These are phyloP conservation scores for Coccomyxa subellipsoidea DNA, from an alignment of 163 green algal genomes.

Conservation along the genomic window DNA sequence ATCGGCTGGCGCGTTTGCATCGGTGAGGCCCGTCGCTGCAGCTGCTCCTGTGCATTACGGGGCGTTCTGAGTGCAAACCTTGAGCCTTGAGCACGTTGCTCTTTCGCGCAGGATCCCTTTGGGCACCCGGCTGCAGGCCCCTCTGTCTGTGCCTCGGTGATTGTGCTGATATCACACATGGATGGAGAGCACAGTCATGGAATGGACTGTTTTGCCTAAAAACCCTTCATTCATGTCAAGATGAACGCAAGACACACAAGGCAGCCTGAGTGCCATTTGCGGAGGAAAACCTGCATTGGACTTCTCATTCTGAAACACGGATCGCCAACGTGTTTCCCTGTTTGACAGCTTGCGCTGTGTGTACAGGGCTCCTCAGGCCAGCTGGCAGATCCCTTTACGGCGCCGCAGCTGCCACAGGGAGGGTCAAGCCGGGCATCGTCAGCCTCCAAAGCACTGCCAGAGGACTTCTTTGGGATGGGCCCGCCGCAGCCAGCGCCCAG, in stretches of 20 bases:
- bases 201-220: too few relatives aligned
- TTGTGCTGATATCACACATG: background rate
- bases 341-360: background rate
- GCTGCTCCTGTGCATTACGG: background rate
- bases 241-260: too few relatives aligned
- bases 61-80: too few relatives aligned
- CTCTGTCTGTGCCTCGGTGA: background rate
- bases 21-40: background rate
- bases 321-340: too few relatives aligned
- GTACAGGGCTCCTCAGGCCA: background rate
- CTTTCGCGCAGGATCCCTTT: background rate
- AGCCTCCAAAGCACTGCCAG: conserved; percentile 24
- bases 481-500: background rate
- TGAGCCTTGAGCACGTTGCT: background rate
- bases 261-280: too few relatives aligned
- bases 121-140: background rate
- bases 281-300: too few relatives aligned
- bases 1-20: background rate
- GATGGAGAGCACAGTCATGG: too few relatives aligned
- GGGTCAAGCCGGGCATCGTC: background rate
- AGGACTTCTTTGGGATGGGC: conserved; percentile 33
- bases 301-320: too few relatives aligned
- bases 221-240: too few relatives aligned
- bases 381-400: background rate
- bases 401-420: background rate